Percentiles rank a stretch among this genome's conserved stretches.
Conservation (phyloP, 2,329 filamentous ascomycete species). For the Stagonosporopsis cucurbitacearum region DNA sequence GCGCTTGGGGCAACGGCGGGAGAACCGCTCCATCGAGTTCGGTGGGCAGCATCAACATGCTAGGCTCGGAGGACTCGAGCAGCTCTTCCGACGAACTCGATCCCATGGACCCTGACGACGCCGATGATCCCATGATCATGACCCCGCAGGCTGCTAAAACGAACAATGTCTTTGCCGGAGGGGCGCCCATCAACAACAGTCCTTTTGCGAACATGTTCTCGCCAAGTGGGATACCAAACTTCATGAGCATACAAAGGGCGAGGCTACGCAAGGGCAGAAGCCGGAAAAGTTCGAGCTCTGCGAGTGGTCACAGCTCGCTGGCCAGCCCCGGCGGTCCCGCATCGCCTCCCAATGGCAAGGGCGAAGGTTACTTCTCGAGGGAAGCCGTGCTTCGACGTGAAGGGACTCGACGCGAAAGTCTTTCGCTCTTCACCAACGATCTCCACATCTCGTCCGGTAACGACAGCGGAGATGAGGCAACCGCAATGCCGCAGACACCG, state of each 20-base stretch:
- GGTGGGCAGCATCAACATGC: conserved; percentile 77
- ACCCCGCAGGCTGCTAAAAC: conserved; percentile 78
- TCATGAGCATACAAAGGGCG: conserved; percentile 78
- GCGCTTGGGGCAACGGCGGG: conserved; percentile 68
- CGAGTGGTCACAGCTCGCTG: conserved; percentile 72
- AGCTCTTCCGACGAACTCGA: conserved; percentile 66
- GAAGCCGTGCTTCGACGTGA: conserved; percentile 57
- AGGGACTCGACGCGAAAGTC: conserved; percentile 77
- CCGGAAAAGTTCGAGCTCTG: conserved; percentile 72
- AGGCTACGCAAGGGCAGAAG: conserved; percentile 65
- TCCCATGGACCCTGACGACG: conserved; percentile 56
- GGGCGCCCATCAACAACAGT: conserved; percentile 54
- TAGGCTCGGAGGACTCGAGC: conserved; percentile 80
- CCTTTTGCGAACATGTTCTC: conserved; percentile 72
- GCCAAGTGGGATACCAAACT: conserved; percentile 70
- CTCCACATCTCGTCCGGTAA: conserved; percentile 79
- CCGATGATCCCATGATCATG: conserved; percentile 74
- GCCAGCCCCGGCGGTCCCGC: conserved; percentile 73
- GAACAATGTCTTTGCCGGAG: conserved; percentile 53
- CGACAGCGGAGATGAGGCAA: conserved; percentile 76
- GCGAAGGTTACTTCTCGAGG: conserved; percentile 61
- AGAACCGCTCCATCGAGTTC: conserved; percentile 69
- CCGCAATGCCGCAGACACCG: conserved; percentile 60
- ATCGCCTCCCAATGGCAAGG: conserved; percentile 72
- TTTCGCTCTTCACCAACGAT: conserved; percentile 89